Percentiles rank a stretch among this genome's conserved stretches.
phyloP scores from a whole-genome alignment of 106 monocot species.

The Alisma plantagoaquatica region DNA sequence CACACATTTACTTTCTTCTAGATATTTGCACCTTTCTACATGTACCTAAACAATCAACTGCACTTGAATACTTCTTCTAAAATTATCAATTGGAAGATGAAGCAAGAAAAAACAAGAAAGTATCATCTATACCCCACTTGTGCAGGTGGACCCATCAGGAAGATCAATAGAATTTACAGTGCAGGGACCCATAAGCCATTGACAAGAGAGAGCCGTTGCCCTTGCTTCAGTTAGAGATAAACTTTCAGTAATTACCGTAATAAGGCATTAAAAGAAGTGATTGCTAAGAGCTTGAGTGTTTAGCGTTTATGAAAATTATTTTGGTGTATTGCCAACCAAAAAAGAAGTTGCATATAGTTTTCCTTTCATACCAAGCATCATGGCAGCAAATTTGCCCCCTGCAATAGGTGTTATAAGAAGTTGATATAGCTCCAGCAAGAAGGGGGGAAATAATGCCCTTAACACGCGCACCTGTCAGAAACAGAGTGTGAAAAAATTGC shows the following conservation, averaged over 20 bases:
- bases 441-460: slow-evolving; percentile 75
- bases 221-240: slow-evolving; percentile 47
- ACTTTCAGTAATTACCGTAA: not conserved
- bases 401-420: slow-evolving; percentile 70
- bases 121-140: slow-evolving; percentile 54
- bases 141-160: slow-evolving; percentile 67
- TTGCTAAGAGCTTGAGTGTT: too few relatives aligned
- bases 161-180: slow-evolving; percentile 70
- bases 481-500: not conserved
- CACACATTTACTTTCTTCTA: slow-evolving; percentile 93
- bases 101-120: slow-evolving; percentile 1
- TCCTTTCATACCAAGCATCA: slow-evolving; percentile 79
- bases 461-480: slow-evolving; percentile 66
- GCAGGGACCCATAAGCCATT: slow-evolving; percentile 95
- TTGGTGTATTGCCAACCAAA: too few relatives aligned
- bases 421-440: slow-evolving; percentile 67
- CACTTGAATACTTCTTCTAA: not conserved
- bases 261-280: too few relatives aligned
- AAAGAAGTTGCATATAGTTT: too few relatives aligned
- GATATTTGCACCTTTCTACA: slow-evolving; percentile 83
- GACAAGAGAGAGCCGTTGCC: slow-evolving; percentile 82
- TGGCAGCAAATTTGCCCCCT: slow-evolving; percentile 58
- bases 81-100: not conserved
- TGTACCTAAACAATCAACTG: slow-evolving; percentile 47
- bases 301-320: too few relatives aligned